Evolutionary conservation across 2,329 filamentous ascomycete genomes (phyloP).

Genomic region (Colletotrichum phormii): DNA sequence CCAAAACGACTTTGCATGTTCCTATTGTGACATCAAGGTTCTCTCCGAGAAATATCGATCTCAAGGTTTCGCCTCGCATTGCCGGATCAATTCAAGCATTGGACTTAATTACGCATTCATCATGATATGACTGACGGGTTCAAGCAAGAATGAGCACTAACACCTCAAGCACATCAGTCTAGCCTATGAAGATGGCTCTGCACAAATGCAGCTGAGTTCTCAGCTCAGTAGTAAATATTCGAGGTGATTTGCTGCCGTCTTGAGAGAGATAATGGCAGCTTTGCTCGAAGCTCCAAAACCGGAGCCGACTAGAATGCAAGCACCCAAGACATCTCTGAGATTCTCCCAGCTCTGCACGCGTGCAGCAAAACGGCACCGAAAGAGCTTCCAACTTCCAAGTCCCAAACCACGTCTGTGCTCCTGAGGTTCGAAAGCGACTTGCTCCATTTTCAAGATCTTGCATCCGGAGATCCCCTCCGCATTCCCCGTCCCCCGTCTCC

Average conservation of each 20-base stretch:
- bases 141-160: too few relatives aligned
- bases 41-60: too few relatives aligned
- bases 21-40: not conserved
- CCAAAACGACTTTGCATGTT: not conserved
- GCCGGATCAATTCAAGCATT: not conserved
- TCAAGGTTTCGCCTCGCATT: not conserved
- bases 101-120: not conserved
- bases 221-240: not conserved
- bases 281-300: not conserved
- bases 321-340: not conserved
- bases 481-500: not conserved
- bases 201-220: too few relatives aligned
- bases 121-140: not conserved
- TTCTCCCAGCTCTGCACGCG: not conserved
- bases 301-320: not conserved
- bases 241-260: not conserved
- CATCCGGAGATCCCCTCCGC: not conserved
- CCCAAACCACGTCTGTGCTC: not conserved
- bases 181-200: too few relatives aligned
- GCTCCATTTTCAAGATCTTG: not conserved
- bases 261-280: not conserved
- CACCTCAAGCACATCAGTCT: too few relatives aligned
- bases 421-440: not conserved
- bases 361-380: not conserved
- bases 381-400: not conserved